These are phyloP conservation scores for Pseudogymnoascus sp. DNA, from an alignment of 2,329 filamentous ascomycete genomes.

Conservation along the genomic window DNA sequence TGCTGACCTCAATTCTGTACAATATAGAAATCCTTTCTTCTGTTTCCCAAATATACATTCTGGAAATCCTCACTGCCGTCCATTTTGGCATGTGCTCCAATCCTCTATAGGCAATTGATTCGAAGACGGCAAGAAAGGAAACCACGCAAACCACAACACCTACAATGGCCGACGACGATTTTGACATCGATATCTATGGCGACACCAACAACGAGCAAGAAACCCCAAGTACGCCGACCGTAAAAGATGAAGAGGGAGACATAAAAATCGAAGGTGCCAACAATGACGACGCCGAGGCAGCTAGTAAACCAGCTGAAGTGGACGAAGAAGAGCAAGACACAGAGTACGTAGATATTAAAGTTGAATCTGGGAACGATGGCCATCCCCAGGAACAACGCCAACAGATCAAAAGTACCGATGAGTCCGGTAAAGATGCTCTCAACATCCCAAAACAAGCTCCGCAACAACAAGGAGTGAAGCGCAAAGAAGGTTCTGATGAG, in stretches of 20 bases:
- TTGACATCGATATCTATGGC: conserved; percentile 65
- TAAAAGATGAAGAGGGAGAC: conserved; percentile 28
- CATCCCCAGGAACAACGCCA: conserved; percentile 28
- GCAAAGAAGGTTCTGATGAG: conserved; percentile 52
- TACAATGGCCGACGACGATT: conserved; percentile 59
- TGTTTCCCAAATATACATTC: conserved; percentile 7
- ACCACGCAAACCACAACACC: neutral
- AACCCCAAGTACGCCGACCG: conserved; percentile 21
- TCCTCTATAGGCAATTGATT: neutral
- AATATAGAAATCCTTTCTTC: conserved; percentile 8
- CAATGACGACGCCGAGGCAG: conserved; percentile 12
- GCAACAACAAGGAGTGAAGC: conserved; percentile 48
- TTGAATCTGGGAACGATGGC: conserved; percentile 29
- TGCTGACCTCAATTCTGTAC: conserved; percentile 8
- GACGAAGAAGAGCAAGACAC: conserved; percentile 33
- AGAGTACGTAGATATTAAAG: conserved; percentile 33
- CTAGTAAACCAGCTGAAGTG: conserved; percentile 15
- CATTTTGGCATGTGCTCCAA: conserved; percentile 2
- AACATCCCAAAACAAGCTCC: conserved; percentile 30
- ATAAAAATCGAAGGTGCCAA: conserved; percentile 29
- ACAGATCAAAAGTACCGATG: conserved; percentile 35
- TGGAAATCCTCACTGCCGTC: neutral
- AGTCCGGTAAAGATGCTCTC: conserved; percentile 27
- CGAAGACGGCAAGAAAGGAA: neutral
- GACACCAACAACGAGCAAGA: conserved; percentile 44